Evolutionary conservation across 2,329 filamentous ascomycete genomes (phyloP).

Genomic region (Calonectria hongkongensis): DNA sequence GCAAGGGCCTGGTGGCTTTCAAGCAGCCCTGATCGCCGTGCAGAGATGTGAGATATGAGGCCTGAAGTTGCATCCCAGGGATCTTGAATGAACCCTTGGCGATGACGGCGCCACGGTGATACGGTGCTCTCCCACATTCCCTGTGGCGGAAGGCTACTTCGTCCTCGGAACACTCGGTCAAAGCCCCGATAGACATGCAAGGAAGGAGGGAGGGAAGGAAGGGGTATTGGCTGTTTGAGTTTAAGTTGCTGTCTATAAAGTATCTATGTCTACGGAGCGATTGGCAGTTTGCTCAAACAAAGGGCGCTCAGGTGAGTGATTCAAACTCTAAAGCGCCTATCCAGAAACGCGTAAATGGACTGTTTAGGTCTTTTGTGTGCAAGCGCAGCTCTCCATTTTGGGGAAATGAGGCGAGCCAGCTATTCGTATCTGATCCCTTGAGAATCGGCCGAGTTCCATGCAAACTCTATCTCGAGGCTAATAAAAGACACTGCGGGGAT

Average conservation of each 20-base stretch:
- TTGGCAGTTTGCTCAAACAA: neutral
- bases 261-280: neutral
- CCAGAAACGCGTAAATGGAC: neutral
- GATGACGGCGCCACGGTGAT: neutral
- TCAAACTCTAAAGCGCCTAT: constrained; percentile 4
- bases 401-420: constrained; percentile 22
- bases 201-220: too few species aligned
- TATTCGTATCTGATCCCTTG: constrained; percentile 17
- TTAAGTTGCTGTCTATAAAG: neutral
- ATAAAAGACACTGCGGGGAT: constrained; percentile 21
- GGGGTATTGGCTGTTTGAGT: neutral
- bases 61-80: neutral
- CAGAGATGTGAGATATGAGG: constrained; percentile 8
- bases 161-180: too few species aligned
- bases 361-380: neutral
- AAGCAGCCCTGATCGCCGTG: neutral
- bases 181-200: too few species aligned
- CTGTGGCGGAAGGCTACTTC: too few species aligned
- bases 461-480: constrained; percentile 24
- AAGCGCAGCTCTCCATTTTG: neutral
- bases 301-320: constrained; percentile 1
- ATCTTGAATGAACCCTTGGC: neutral
- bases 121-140: neutral
- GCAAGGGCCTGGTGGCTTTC: neutral
- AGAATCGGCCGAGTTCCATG: constrained; percentile 20